Evolutionary conservation across 2,329 filamentous ascomycete species (phyloP).

Genomic region (Septoria petroselini): DNA sequence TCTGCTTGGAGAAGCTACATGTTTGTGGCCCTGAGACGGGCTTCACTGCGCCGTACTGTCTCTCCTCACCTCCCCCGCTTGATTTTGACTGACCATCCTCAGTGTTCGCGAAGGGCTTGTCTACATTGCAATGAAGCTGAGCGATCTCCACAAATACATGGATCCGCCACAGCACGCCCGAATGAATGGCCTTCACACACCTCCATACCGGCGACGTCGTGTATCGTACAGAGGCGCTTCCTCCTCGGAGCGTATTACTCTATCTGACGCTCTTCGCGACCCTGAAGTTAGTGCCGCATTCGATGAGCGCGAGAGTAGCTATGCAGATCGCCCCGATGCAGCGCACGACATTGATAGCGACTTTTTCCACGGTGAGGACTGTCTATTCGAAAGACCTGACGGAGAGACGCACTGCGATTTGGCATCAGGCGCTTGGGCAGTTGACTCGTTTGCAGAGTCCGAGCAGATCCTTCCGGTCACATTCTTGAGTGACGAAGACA

Average conservation of each 20-base stretch:
- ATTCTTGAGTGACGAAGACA: slow-evolving; percentile 33
- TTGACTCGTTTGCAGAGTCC: slow-evolving; percentile 5
- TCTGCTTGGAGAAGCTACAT: slow-evolving; percentile 78
- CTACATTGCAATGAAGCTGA: slow-evolving; percentile 80
- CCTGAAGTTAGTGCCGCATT: slow-evolving; percentile 30
- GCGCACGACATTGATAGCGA: slow-evolving; percentile 23
- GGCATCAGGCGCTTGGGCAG: slow-evolving; percentile 19
- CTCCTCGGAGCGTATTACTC: slow-evolving; percentile 32
- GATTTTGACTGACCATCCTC: slow-evolving; percentile 37
- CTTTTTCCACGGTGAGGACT: slow-evolving; percentile 21
- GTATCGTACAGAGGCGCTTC: slow-evolving; percentile 18
- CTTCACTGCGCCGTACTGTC: slow-evolving; percentile 78
- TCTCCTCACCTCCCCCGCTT: slow-evolving; percentile 6
- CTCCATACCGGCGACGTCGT: slow-evolving; percentile 28
- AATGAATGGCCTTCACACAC: slow-evolving; percentile 27
- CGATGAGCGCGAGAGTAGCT: slow-evolving; percentile 15
- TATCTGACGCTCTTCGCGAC: slow-evolving; percentile 35
- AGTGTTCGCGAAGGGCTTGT: slow-evolving; percentile 90
- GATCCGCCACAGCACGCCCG: slow-evolving; percentile 33
- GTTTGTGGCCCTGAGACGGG: slow-evolving; percentile 80
- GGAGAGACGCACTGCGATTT: slow-evolving; percentile 32
- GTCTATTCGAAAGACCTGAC: slow-evolving; percentile 25
- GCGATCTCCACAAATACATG: slow-evolving; percentile 62
- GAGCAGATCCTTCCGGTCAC: slow-evolving; percentile 27
- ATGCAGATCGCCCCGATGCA: slow-evolving; percentile 21